Conservation (phyloP, 2,329 filamentous ascomycete species). For the Trichoderma aggressivum region DNA sequence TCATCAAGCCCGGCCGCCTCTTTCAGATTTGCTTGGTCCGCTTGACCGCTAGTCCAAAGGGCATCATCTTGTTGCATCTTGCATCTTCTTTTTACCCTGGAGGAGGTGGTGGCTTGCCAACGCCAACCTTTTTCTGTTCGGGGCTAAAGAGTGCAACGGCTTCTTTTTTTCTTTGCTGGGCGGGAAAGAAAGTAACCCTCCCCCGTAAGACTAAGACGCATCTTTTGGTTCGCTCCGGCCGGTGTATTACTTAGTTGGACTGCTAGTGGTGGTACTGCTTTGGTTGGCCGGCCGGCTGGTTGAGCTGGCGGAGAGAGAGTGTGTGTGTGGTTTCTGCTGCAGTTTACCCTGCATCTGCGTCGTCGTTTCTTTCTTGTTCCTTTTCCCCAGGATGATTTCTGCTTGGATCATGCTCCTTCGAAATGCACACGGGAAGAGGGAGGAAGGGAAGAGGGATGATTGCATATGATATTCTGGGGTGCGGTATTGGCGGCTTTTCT, state of each 20-base stretch:
- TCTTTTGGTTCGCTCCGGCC: not conserved
- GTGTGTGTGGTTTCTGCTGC: not conserved
- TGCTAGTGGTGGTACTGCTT: not conserved
- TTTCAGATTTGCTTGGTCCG: not conserved
- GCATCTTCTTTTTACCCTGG: not conserved
- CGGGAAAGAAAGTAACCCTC: not conserved
- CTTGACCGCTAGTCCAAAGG: constrained; percentile 12
- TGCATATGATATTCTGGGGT: constrained; percentile 11
- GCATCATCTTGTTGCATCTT: not conserved
- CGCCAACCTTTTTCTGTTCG: not conserved
- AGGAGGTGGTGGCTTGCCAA: not conserved
- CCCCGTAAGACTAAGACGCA: not conserved
- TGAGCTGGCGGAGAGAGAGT: not conserved
- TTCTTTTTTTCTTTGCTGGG: not conserved
- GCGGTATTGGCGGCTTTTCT: constrained; percentile 4
- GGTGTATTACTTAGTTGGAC: not conserved
- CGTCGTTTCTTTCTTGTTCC: not conserved
- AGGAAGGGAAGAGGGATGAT: not conserved
- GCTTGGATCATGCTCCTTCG: constrained; percentile 7
- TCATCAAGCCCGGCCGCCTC: not conserved
- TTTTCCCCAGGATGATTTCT: not conserved
- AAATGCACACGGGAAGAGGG: not conserved
- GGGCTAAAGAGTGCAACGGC: not conserved
- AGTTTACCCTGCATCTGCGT: not conserved
- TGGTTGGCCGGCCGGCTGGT: not conserved